A percentile compares a stretch with the other conserved stretches of the same genome.
These are phyloP conservation scores for Biancaea sappan DNA, from an alignment of 306 rosid species.

Conservation along the genomic window DNA sequence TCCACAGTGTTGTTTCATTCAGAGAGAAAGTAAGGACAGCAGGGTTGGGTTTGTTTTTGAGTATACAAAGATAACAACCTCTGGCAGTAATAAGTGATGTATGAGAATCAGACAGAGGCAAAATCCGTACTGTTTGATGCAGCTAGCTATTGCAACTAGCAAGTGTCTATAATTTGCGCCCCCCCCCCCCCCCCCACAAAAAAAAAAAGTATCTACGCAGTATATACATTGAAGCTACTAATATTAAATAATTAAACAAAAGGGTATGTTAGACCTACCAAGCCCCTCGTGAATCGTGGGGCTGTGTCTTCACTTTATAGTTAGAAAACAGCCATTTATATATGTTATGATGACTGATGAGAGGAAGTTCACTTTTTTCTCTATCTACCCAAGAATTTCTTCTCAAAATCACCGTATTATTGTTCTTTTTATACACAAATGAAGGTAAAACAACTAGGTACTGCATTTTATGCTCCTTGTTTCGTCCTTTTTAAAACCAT, in stretches of 20 bases:
- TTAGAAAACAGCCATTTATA: constrained; percentile 54
- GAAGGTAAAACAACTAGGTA: constrained; percentile 45
- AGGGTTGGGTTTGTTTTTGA: constrained; percentile 57
- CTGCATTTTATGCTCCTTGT: constrained; percentile 57
- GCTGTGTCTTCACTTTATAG: constrained; percentile 57
- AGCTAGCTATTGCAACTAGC: constrained; percentile 15
- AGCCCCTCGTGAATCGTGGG: constrained; percentile 79
- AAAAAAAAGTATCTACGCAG: neutral
- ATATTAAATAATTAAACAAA: neutral
- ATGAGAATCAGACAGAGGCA: constrained; percentile 51
- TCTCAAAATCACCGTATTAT: constrained; percentile 31
- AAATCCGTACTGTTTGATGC: constrained; percentile 53
- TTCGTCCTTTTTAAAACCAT: constrained; percentile 70
- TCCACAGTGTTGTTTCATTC: constrained; percentile 34
- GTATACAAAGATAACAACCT: constrained; percentile 86
- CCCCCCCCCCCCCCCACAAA: too few species aligned
- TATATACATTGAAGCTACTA: constrained; percentile 25
- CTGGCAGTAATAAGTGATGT: constrained; percentile 58
- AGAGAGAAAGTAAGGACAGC: constrained; percentile 13
- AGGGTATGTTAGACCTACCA: constrained; percentile 1
- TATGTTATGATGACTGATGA: constrained; percentile 27
- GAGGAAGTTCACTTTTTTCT: constrained; percentile 32
- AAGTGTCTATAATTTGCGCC: too few species aligned
- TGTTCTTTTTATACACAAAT: constrained; percentile 31
- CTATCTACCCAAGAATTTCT: constrained; percentile 49